Base-by-base conservation (phyloP, 2,329 filamentous ascomycete species). In the Pyrenophora seminiperda region DNA sequence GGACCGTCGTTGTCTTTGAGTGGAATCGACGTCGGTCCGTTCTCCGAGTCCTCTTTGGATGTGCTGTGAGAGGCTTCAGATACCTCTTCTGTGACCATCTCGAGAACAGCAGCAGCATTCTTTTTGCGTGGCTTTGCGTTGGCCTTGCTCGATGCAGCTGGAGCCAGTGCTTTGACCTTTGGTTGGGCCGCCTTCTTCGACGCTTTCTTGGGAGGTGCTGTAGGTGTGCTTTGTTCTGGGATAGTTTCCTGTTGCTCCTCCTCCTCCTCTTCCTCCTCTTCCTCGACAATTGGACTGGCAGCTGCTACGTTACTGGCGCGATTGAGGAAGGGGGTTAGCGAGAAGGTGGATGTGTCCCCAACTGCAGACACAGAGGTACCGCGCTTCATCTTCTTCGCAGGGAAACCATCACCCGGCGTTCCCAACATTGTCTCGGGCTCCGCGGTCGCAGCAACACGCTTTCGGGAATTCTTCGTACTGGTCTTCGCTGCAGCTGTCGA, bases 271-370 rank as follows among this genome's bases (percentile, higher is more conserved):
- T 47, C 17, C 15, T 54, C 51, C 7, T 66, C 58, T 29, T 68
- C 67, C 32, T 70, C 70, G n/a, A 68, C 61, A 22, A 73, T 77
- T 22, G 73, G 71, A 50, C 62, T 72, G 19, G 76, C 76, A 5
- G 77, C 74, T n/a, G 76, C 73, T 11, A 87, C 76, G 56, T 79
- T 86, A 53, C 80, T 85, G 19, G 84, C 87, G 41, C 87, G 85
- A 72, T 92, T 96, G 54, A 97, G 79, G 77, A 96, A 97, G 0
- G 93, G 93, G 0, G 93, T 97, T 57, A 97, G 91, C 3, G 91
- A 96, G 73, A 97, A 97, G 2, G 83, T 86, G 0, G 92, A 97
- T 73, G 96, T 97, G 67, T 96, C 90, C 22, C 89, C 91, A 4
- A 89, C 77, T 47, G 84, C 75, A 1, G 83, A 80, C 3, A 65